Conservation (phyloP, 1,284 basidiomycete species). For the Sphaerobolus stellatus region DNA sequence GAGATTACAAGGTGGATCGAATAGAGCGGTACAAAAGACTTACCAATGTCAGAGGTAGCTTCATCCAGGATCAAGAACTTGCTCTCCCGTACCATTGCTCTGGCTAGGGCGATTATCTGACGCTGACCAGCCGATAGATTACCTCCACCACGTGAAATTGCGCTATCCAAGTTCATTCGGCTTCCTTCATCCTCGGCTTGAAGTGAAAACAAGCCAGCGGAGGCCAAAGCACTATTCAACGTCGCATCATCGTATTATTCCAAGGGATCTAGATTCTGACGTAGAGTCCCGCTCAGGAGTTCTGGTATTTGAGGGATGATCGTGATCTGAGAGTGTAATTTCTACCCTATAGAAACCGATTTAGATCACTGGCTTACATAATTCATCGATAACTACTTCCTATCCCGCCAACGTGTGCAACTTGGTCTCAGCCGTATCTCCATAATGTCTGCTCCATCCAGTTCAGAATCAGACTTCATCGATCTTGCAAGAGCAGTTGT, state of each 20-base stretch:
- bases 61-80: slow-evolving; percentile 51
- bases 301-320: slow-evolving; percentile 47
- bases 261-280: slow-evolving; percentile 37
- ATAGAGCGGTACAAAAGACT: too few species aligned
- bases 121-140: slow-evolving; percentile 41
- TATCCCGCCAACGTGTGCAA: too few species aligned
- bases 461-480: too few species aligned
- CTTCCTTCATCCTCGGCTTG: slow-evolving; percentile 18
- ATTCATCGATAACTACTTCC: too few species aligned
- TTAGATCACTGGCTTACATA: too few species aligned
- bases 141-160: slow-evolving; percentile 25
- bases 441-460: too few species aligned
- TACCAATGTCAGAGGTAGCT: slow-evolving; percentile 18
- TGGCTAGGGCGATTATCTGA: slow-evolving; percentile 43
- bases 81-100: slow-evolving; percentile 41
- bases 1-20: too few species aligned
- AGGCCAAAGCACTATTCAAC: slow-evolving; percentile 46
- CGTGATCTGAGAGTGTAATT: too few species aligned
- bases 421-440: too few species aligned
- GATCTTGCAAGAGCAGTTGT: too few species aligned
- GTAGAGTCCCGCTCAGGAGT: slow-evolving; percentile 22
- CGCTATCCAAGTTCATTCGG: slow-evolving; percentile 20
- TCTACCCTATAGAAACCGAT: too few species aligned
- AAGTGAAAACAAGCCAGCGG: slow-evolving; percentile 37
- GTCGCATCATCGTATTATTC: slow-evolving; percentile 45